phyloP scores from a whole-genome alignment of 345 rosid genomes.

The Eucalyptus erythrocorys region DNA sequence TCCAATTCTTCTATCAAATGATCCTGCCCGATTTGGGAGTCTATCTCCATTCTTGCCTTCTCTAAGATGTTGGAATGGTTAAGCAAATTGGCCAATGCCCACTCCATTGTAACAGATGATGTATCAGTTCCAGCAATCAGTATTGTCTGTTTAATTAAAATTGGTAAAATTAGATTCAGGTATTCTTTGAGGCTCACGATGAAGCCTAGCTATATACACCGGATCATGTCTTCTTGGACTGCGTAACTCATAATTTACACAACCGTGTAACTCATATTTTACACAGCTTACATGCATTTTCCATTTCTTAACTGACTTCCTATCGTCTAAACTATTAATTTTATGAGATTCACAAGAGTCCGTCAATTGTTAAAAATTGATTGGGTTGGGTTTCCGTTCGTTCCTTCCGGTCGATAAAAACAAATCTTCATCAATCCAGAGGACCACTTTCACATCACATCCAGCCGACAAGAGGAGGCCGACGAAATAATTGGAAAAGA shows the following conservation, averaged over 20 bases:
- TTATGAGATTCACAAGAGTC: background rate
- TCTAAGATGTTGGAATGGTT: constrained; percentile 21
- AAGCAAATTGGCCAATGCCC: constrained; percentile 35
- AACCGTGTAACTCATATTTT: background rate
- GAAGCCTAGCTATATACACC: background rate
- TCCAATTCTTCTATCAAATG: constrained; percentile 27
- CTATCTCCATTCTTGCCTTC: constrained; percentile 24
- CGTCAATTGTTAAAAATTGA: background rate
- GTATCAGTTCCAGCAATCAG: constrained; percentile 39
- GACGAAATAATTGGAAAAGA: background rate
- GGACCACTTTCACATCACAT: background rate
- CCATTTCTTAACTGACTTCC: background rate
- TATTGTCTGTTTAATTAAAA: constrained; percentile 5
- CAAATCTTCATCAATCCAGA: background rate
- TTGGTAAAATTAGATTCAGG: background rate
- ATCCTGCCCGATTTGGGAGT: constrained; percentile 15
- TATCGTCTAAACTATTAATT: background rate
- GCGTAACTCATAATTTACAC: background rate
- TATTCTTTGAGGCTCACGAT: background rate
- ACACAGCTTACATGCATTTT: background rate
- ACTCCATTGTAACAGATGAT: constrained; percentile 35
- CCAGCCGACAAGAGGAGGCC: background rate
- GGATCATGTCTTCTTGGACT: background rate
- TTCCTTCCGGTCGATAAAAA: background rate
- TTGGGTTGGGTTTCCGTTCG: background rate